Evolutionary conservation across 306 rosid genomes (phyloP), one percentile per base, ranked within the genome.

Genomic region (Gillenia trifoliata): DNA sequence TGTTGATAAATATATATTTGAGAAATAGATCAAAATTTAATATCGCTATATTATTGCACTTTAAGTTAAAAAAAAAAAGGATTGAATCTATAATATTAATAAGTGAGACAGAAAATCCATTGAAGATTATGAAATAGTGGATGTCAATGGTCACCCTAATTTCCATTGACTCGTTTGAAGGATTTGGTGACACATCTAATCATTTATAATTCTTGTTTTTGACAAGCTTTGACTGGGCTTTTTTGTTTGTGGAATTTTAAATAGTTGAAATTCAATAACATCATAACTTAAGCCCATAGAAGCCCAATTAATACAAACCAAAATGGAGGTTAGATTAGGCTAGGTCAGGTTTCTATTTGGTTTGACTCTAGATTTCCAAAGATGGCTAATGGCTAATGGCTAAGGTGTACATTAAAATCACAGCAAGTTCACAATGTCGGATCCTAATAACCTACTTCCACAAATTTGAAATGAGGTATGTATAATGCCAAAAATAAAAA

Each of bases 151-250:
- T 34, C 64, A 52, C 33, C 30, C 13, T 19, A 11, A 20, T 52
- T 52, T 19, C 3, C 33, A 30, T 1, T 5, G 31, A 70, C 49
- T 70, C n/a, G 2, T 33, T n/a, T 54, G 33, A 50, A 33, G n/a
- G 12, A 31, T 54, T 70, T 54, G 64, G 31, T 30, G 23, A 33
- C 64, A 52, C 50, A 70, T 52, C 26, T 5, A 54, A 70, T 70
- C 74, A 70, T 20, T n/a, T 36, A 31, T 29, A 23, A 12, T 52
- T 30, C 38, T 3, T 19, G 22, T 20, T 45, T 55, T 30, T 50
- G 63, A 70, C 74, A n/a, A 54, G 47, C 64, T 70, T 54, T 70
- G 49, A 52, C 45, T 30, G 47, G 63, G 47, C 61, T 50, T 28
- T 49, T 70, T 10, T 26, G 34, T 52, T 52, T 11, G 19, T 12